Conservation (phyloP, 371 early-diverging fungal genomes). For the Rhizopus stolonifer region DNA sequence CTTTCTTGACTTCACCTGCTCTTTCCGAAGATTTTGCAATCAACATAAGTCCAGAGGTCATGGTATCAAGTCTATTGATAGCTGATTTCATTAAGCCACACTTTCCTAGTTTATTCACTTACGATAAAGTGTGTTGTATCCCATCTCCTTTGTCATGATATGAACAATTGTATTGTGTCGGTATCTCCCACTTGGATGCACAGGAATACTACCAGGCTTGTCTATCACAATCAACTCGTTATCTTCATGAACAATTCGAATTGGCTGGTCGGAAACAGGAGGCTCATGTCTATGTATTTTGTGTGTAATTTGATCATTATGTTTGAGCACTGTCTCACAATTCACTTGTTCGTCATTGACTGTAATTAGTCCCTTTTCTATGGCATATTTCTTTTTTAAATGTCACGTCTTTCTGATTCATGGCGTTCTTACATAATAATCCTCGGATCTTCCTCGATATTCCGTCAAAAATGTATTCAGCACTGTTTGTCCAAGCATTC, state of each 20-base stretch:
- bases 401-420: neutral
- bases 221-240: conserved; percentile 76
- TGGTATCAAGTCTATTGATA: conserved; percentile 87
- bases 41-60: conserved; percentile 91
- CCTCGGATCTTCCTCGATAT: conserved; percentile 79
- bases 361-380: conserved; percentile 73
- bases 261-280: conserved; percentile 68
- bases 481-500: conserved; percentile 80
- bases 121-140: conserved; percentile 68
- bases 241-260: conserved; percentile 64
- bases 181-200: conserved; percentile 80
- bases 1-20: conserved; percentile 62
- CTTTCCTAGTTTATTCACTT: conserved; percentile 4
- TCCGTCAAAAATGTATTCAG: conserved; percentile 80
- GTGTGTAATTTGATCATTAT: conserved; percentile 79
- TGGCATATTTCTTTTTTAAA: conserved; percentile 63
- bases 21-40: conserved; percentile 64
- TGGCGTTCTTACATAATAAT: conserved; percentile 84
- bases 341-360: conserved; percentile 67
- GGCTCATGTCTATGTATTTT: conserved; percentile 95
- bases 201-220: conserved; percentile 90
- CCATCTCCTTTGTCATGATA: conserved; percentile 71
- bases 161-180: conserved; percentile 83
- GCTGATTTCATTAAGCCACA: conserved; percentile 38
- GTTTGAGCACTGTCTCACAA: conserved; percentile 56